Evolutionary conservation across 179 eudicot species (phyloP).

Genomic region (Vitellaria paradoxa): DNA sequence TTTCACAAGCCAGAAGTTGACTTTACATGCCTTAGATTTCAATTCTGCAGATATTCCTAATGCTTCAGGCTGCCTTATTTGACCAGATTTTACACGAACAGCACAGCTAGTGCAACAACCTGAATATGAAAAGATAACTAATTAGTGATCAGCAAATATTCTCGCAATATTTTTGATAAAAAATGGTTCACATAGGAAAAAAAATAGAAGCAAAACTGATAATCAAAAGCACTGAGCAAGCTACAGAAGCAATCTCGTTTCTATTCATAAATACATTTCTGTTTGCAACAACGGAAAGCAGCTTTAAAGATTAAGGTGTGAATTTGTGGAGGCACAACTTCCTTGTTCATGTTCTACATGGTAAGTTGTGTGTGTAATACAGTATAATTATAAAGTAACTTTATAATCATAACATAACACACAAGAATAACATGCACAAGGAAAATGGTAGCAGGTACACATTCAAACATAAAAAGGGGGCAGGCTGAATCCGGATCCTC

Average conservation of each 20-base stretch:
- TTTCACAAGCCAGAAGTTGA: neutral
- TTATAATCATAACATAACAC: neutral
- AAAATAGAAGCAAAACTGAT: neutral
- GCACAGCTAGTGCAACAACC: conserved; percentile 99
- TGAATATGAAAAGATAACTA: conserved; percentile 23
- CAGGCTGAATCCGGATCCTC: neutral
- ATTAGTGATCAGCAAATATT: neutral
- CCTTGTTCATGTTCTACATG: neutral
- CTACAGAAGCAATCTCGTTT: conserved; percentile 8
- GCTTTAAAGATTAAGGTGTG: neutral
- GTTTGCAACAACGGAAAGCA: neutral
- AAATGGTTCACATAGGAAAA: neutral
- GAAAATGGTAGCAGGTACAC: neutral
- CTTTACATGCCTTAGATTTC: conserved; percentile 59
- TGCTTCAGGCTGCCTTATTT: conserved; percentile 91
- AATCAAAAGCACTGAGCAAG: neutral
- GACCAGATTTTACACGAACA: conserved; percentile 88
- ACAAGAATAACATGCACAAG: neutral
- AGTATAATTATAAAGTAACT: neutral
- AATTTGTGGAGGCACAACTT: neutral
- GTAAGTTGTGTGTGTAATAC: too few relatives aligned
- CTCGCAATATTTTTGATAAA: neutral
- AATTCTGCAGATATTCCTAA: conserved; percentile 92
- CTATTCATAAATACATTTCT: neutral
- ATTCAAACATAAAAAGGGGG: neutral